Conservation (phyloP, 768 basidiomycete genomes). For the Suillus americanus region DNA sequence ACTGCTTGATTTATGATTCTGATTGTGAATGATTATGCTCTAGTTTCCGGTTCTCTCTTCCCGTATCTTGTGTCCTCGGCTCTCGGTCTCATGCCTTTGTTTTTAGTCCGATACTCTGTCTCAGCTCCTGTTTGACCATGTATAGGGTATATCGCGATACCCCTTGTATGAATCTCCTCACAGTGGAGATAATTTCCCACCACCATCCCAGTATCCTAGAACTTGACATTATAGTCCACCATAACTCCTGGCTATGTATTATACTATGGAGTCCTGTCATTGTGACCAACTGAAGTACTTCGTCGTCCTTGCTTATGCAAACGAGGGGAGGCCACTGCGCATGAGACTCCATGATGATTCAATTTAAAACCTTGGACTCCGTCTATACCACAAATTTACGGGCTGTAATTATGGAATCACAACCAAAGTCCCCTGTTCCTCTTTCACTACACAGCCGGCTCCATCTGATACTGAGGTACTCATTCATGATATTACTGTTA, state of each 20-base stretch:
- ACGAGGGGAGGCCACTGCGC: not conserved
- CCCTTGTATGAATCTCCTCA: not conserved
- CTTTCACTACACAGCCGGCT: not conserved
- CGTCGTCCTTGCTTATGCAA: not conserved
- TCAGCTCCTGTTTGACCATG: not conserved
- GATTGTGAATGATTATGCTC: not conserved
- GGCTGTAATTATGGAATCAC: not conserved
- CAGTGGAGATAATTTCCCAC: not conserved
- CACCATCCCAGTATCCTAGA: not conserved
- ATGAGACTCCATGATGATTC: no score
- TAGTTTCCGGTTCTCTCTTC: not conserved
- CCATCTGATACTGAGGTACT: no score
- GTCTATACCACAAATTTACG: not conserved
- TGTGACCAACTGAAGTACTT: not conserved
- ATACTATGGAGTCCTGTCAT: not conserved
- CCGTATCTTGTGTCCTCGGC: not conserved
- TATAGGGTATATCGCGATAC: not conserved
- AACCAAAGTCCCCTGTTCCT: not conserved
- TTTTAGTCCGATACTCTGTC: not conserved
- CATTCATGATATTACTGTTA: no score
- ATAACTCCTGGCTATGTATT: not conserved
- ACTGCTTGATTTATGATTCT: not conserved
- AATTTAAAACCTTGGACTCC: not conserved
- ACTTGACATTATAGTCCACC: not conserved
- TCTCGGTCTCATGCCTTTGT: not conserved